A percentile compares a stretch with the other conserved stretches of the same genome.
Evolutionary conservation across 164 flowering plant genomes (phyloP).

Genomic region (Berberis vulgaris): DNA sequence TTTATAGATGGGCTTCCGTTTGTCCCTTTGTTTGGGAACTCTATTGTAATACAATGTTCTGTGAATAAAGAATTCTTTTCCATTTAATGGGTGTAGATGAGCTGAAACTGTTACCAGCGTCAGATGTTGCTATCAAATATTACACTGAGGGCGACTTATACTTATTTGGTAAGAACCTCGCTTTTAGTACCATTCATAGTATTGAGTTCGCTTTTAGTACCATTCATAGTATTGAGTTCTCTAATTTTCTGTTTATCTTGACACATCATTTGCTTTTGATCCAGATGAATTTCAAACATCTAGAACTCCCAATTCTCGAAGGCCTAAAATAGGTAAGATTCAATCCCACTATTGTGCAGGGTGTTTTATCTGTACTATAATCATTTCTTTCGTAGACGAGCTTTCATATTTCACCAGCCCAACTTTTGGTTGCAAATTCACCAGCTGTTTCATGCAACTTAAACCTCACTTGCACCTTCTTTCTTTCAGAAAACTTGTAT

Average conservation of each 20-base stretch:
- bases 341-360: neutral
- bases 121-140: slow-evolving; percentile 81
- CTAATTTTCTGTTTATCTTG: neutral
- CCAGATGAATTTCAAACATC: slow-evolving; percentile 96
- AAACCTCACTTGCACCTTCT: neutral
- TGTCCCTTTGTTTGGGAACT: too few relatives aligned
- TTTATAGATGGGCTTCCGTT: too few relatives aligned
- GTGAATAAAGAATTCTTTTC: neutral
- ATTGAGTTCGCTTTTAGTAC: neutral
- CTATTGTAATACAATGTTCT: neutral
- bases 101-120: slow-evolving; percentile 71
- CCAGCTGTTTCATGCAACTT: neutral
- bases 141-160: slow-evolving; percentile 86
- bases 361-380: neutral
- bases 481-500: slow-evolving; percentile 65
- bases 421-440: neutral
- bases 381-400: neutral
- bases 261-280: neutral
- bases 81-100: slow-evolving; percentile 34
- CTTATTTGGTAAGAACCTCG: slow-evolving; percentile 64
- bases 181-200: neutral
- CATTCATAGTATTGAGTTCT: neutral
- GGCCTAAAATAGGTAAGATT: slow-evolving; percentile 75
- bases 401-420: neutral
- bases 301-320: slow-evolving; percentile 62